These are phyloP conservation scores for Xeromyces bisporus DNA, from an alignment of 495 filamentous ascomycete species.

Conservation along the genomic window DNA sequence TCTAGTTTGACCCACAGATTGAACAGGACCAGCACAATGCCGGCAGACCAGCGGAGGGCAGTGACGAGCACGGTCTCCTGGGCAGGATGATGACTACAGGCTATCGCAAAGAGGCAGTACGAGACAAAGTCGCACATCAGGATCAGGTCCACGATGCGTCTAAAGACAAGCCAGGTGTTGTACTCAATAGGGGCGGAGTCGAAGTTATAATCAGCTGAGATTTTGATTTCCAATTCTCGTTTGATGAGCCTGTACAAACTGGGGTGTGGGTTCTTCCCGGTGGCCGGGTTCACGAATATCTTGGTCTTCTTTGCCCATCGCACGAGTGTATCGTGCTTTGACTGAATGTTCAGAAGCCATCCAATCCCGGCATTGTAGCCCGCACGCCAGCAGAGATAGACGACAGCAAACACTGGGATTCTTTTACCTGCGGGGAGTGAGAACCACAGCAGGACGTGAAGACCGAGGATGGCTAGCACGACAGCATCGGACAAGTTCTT, in stretches of 20 bases:
- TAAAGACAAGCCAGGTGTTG: conserved; percentile 96
- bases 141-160: conserved; percentile 85
- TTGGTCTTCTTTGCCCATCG: conserved; percentile 72
- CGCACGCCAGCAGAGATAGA: conserved; percentile 84
- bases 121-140: conserved; percentile 97
- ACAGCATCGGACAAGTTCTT: conserved; percentile 80
- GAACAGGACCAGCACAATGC: conserved; percentile 69
- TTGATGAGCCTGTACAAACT: conserved; percentile 69
- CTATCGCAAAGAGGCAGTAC: conserved; percentile 87
- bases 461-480: conserved; percentile 64
- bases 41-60: conserved; percentile 60
- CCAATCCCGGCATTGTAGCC: conserved; percentile 91
- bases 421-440: conserved; percentile 47
- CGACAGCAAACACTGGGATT: conserved; percentile 55
- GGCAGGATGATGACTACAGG: conserved; percentile 58
- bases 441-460: conserved; percentile 56
- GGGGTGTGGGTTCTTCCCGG: conserved; percentile 65
- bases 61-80: conserved; percentile 55
- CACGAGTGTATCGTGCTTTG: conserved; percentile 68
- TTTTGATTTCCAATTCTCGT: conserved; percentile 81
- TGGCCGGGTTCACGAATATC: conserved; percentile 71
- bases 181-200: conserved; percentile 89
- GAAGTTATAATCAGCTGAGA: conserved; percentile 84
- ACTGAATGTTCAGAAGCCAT: conserved; percentile 75
- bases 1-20: conserved; percentile 99